A percentile compares a stretch with the other conserved stretches of the same genome.
These are phyloP conservation scores for Dactylellina drechsleri DNA, from an alignment of 2,329 filamentous ascomycete species.

Conservation along the genomic window DNA sequence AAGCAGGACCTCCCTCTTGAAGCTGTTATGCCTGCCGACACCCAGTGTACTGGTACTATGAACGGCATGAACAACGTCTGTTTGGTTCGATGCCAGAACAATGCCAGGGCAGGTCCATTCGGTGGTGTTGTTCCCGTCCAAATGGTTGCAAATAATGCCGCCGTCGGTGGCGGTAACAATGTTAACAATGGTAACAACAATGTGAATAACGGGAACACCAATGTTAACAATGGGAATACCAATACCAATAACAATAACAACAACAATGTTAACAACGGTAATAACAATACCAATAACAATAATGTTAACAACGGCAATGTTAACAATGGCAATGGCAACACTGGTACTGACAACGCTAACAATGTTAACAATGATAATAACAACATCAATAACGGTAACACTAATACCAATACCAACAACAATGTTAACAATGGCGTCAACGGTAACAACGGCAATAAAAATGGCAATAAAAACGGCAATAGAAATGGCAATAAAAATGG, in stretches of 20 bases:
- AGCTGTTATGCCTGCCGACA: constrained; percentile 27
- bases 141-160: constrained; percentile 58
- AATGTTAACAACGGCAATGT: neutral
- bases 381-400: neutral
- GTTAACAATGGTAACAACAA: neutral
- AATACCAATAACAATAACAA: neutral
- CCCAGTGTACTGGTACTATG: constrained; percentile 69
- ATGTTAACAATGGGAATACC: neutral
- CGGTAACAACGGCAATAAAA: neutral
- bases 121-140: constrained; percentile 71
- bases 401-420: neutral
- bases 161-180: neutral
- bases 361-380: too few relatives aligned
- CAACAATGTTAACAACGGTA: constrained; percentile 5
- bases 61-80: constrained; percentile 71
- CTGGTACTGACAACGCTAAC: too few relatives aligned
- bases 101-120: constrained; percentile 71
- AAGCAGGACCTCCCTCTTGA: constrained; percentile 18
- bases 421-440: neutral
- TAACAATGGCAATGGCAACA: neutral
- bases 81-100: constrained; percentile 72
- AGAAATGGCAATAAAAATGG: neutral
- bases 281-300: neutral
- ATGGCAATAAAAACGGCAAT: neutral
- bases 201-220: neutral